Percentiles rank a stretch among this genome's conserved stretches.
phyloP scores from a whole-genome alignment of 805 yeast genomes.

The Cyberlindnera samutprakarnensis region DNA sequence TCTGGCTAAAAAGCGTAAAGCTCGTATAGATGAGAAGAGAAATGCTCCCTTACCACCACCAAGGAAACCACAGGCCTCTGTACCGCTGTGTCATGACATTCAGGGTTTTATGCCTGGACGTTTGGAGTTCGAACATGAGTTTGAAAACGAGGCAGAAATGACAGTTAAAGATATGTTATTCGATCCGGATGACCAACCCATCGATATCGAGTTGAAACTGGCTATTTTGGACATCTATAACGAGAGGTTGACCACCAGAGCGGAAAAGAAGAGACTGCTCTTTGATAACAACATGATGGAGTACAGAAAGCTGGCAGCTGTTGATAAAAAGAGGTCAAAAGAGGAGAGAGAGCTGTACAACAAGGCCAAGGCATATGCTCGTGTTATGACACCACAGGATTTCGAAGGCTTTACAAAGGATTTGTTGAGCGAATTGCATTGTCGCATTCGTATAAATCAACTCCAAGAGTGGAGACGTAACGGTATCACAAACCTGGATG shows the following conservation, averaged over 20 bases:
- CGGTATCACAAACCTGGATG: constrained; percentile 80
- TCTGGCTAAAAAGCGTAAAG: constrained; percentile 60
- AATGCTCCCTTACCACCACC: constrained; percentile 78
- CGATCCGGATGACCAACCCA: constrained; percentile 84
- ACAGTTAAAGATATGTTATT: constrained; percentile 93
- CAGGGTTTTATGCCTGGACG: constrained; percentile 99
- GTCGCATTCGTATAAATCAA: constrained; percentile 77
- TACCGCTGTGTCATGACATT: constrained; percentile 92
- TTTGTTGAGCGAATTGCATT: constrained; percentile 67
- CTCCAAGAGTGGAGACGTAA: constrained; percentile 89
- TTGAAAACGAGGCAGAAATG: constrained; percentile 93
- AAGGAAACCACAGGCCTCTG: constrained; percentile 83
- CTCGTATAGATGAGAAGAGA: constrained; percentile 64
- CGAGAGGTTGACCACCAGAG: constrained; percentile 81
- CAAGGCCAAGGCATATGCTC: constrained; percentile 71
- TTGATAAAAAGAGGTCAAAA: constrained; percentile 79
- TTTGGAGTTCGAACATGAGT: constrained; percentile 91
- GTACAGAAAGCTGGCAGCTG: constrained; percentile 70
- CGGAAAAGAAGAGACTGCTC: constrained; percentile 82
- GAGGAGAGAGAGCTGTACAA: constrained; percentile 83
- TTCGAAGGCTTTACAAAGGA: constrained; percentile 69
- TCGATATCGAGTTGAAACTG: constrained; percentile 84
- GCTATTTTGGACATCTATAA: constrained; percentile 85
- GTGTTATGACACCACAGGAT: constrained; percentile 75
- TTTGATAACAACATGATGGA: constrained; percentile 75